phyloP scores from a whole-genome alignment of 331 rosid species.

The Prunus yedoensis region DNA sequence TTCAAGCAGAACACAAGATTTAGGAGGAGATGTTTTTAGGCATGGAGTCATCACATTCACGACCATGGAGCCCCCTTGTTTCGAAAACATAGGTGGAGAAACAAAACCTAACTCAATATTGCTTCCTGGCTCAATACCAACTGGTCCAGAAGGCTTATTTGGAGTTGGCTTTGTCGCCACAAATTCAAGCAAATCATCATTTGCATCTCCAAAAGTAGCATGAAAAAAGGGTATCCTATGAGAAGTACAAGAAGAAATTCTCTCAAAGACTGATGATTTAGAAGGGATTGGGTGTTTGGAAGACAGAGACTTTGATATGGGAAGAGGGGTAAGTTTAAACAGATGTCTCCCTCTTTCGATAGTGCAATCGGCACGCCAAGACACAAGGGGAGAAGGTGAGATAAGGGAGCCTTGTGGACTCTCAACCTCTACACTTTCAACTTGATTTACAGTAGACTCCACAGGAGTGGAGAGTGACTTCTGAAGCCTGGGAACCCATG shows the following conservation, averaged over 20 bases:
- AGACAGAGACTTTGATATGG: slow-evolving; percentile 60
- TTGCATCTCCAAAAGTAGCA: slow-evolving; percentile 31
- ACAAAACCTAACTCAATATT: slow-evolving; percentile 26
- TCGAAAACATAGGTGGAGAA: slow-evolving; percentile 37
- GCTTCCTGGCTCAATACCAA: slow-evolving; percentile 30
- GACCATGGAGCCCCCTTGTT: slow-evolving; percentile 47
- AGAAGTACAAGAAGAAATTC: slow-evolving; percentile 31
- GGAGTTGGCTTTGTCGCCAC: slow-evolving; percentile 38
- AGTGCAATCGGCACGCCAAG: slow-evolving; percentile 84
- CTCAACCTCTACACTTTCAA: slow-evolving; percentile 27
- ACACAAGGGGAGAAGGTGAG: slow-evolving; percentile 94
- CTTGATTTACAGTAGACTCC: slow-evolving; percentile 28
- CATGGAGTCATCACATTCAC: slow-evolving; percentile 72
- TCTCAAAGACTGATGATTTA: slow-evolving; percentile 34
- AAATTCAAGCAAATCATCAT: slow-evolving; percentile 31
- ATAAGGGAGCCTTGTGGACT: slow-evolving; percentile 52
- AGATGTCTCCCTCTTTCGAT: slow-evolving; percentile 76
- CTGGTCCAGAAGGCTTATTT: slow-evolving; percentile 39
- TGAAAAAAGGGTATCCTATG: slow-evolving; percentile 26
- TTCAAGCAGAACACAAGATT: slow-evolving; percentile 83
- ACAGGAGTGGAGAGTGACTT: slow-evolving; percentile 31
- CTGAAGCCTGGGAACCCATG: slow-evolving; percentile 73
- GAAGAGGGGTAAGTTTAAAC: slow-evolving; percentile 93
- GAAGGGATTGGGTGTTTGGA: slow-evolving; percentile 44
- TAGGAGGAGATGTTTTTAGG: slow-evolving; percentile 81